These are phyloP conservation scores for Ophiobolus disseminans DNA, from an alignment of 2,329 filamentous ascomycete genomes.

Conservation along the genomic window DNA sequence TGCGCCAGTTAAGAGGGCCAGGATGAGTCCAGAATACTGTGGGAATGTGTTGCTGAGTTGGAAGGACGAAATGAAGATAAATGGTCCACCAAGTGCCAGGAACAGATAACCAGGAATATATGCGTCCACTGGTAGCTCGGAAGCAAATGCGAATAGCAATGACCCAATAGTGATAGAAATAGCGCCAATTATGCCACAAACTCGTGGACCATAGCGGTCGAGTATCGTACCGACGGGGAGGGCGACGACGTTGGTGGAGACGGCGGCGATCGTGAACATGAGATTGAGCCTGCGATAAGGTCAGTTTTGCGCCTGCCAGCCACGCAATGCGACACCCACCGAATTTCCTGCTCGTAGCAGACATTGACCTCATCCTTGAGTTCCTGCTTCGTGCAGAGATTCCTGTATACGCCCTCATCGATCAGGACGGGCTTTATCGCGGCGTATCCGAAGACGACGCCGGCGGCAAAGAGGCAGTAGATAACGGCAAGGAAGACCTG, in stretches of 20 bases:
- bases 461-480: slow-evolving; percentile 79
- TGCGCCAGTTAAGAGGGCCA: slow-evolving; percentile 59
- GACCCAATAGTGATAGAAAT: slow-evolving; percentile 73
- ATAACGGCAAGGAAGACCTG: slow-evolving; percentile 74
- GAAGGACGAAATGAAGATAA: slow-evolving; percentile 60
- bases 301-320: slow-evolving; percentile 61
- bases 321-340: slow-evolving; percentile 59
- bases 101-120: slow-evolving; percentile 60
- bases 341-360: slow-evolving; percentile 50
- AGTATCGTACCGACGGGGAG: slow-evolving; percentile 85
- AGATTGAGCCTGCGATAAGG: slow-evolving; percentile 72
- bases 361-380: slow-evolving; percentile 41
- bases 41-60: slow-evolving; percentile 60
- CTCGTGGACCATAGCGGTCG: slow-evolving; percentile 79
- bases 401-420: slow-evolving; percentile 46
- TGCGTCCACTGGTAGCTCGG: slow-evolving; percentile 72
- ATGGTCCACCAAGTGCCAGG: slow-evolving; percentile 58
- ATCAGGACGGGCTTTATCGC: slow-evolving; percentile 52
- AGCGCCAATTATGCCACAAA: slow-evolving; percentile 75
- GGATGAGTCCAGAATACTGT: slow-evolving; percentile 57
- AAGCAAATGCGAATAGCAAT: slow-evolving; percentile 73
- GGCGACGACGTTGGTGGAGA: slow-evolving; percentile 85
- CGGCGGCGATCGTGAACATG: slow-evolving; percentile 91
- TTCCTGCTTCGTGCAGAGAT: slow-evolving; percentile 47
- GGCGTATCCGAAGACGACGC: slow-evolving; percentile 51